Evolutionary conservation across 1,284 basidiomycete species (phyloP).

Genomic region (Thecaphora frezii): DNA sequence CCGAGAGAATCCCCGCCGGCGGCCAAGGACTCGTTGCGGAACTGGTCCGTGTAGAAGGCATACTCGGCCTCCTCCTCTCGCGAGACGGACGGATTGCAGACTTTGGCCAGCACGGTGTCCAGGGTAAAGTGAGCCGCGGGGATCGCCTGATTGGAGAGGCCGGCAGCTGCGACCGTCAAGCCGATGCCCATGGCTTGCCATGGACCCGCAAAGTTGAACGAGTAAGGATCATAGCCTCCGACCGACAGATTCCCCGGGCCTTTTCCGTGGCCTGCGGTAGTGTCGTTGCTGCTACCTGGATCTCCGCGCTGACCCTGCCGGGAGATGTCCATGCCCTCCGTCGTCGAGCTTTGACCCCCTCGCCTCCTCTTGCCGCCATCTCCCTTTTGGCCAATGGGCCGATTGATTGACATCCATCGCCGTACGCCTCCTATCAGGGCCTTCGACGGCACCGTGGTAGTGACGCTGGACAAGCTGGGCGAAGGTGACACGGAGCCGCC

Average conservation of each 20-base stretch:
- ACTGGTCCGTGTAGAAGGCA: constrained; percentile 35
- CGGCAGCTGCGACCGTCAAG: constrained; percentile 11
- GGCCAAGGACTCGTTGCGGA: constrained; percentile 15
- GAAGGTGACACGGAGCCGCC: constrained; percentile 5
- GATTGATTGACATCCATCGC: constrained; percentile 48
- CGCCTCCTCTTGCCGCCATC: constrained; percentile 1
- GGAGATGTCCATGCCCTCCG: background rate
- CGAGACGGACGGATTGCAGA: constrained; percentile 30
- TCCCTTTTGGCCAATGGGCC: constrained; percentile 2
- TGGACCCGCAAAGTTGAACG: constrained; percentile 37
- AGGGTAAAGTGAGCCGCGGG: background rate
- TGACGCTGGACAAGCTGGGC: constrained; percentile 4
- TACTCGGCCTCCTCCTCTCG: constrained; percentile 31
- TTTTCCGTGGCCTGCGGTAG: too few species aligned
- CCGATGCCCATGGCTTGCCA: constrained; percentile 28
- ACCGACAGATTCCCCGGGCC: background rate
- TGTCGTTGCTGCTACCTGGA: too few species aligned
- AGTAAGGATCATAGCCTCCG: constrained; percentile 22
- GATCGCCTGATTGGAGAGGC: constrained; percentile 21
- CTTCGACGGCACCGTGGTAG: constrained; percentile 19
- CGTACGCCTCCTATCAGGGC: constrained; percentile 47
- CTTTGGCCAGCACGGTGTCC: constrained; percentile 26
- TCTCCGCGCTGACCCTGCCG: too few species aligned
- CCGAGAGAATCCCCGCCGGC: background rate
- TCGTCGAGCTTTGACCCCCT: background rate